Percentiles rank a stretch among this genome's conserved stretches.
These are phyloP conservation scores for Colletotrichum lini DNA, from an alignment of 2,329 filamentous ascomycete genomes.

Conservation along the genomic window DNA sequence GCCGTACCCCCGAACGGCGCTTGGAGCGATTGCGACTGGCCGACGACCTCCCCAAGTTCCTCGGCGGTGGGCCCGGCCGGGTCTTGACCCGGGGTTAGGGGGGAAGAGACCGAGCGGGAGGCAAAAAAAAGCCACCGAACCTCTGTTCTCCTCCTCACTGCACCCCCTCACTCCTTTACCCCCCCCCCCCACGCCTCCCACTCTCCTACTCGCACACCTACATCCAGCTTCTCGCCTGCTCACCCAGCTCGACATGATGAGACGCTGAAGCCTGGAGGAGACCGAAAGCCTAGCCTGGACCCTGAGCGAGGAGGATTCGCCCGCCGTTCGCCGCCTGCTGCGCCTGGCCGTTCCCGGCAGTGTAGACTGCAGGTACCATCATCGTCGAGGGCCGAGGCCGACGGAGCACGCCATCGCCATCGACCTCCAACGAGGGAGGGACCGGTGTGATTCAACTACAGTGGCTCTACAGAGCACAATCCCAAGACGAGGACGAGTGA, in stretches of 20 bases:
- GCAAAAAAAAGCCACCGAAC: constrained; percentile 31
- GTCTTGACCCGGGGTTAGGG: not conserved
- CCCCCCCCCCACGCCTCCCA: not conserved
- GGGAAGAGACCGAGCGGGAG: constrained; percentile 21
- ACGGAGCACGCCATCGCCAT: constrained; percentile 22
- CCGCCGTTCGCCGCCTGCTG: constrained; percentile 10
- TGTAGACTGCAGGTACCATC: constrained; percentile 24
- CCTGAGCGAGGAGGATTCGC: constrained; percentile 8
- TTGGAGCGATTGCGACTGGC: constrained; percentile 38
- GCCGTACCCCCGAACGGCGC: constrained; percentile 24
- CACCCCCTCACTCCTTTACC: not conserved
- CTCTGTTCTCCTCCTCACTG: not conserved
- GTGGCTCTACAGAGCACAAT: too few relatives aligned
- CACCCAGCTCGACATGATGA: constrained; percentile 18
- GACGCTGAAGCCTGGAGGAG: not conserved
- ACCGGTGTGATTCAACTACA: not conserved
- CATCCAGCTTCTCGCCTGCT: constrained; percentile 6
- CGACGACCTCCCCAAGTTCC: not conserved
- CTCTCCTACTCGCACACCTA: not conserved
- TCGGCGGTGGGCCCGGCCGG: constrained; percentile 4
- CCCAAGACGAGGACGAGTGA: not conserved
- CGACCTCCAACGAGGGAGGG: not conserved
- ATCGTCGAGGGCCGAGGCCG: constrained; percentile 10
- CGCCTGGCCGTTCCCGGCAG: constrained; percentile 21
- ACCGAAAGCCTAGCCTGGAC: not conserved